Percentiles rank a stretch among this genome's conserved stretches.
Evolutionary conservation across 1,139 yeast genomes (phyloP).

Genomic region (Scheffersomyces parashehatae): DNA sequence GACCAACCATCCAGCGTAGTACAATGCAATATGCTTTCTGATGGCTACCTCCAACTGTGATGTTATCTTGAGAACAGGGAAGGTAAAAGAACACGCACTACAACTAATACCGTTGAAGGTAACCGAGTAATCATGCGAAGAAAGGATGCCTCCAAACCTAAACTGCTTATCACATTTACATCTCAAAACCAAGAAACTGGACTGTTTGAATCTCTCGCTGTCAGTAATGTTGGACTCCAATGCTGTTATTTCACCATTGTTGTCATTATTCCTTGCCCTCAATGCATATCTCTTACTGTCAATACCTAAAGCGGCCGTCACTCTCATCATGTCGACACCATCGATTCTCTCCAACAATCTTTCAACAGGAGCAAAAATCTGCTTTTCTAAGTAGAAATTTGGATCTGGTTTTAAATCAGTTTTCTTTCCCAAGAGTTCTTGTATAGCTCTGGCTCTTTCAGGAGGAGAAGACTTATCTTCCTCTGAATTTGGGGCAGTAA

Average conservation of each 20-base stretch:
- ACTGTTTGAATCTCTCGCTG: conserved; percentile 73
- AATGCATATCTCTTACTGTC: conserved; percentile 66
- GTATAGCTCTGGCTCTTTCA: conserved; percentile 77
- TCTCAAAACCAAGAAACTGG: conserved; percentile 52
- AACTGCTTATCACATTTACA: conserved; percentile 69
- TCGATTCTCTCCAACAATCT: conserved; percentile 84
- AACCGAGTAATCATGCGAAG: conserved; percentile 59
- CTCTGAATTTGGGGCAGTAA: conserved; percentile 47
- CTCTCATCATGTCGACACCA: conserved; percentile 78
- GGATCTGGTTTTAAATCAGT: conserved; percentile 68
- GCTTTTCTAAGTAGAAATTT: conserved; percentile 79
- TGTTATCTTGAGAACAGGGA: conserved; percentile 58
- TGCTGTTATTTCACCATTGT: conserved; percentile 58
- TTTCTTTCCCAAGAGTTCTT: conserved; percentile 60
- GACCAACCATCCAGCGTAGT: conserved; percentile 81
- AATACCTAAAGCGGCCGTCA: conserved; percentile 77
- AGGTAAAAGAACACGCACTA: conserved; percentile 51
- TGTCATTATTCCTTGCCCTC: conserved; percentile 36
- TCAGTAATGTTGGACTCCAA: conserved; percentile 83
- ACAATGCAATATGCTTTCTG: conserved; percentile 67
- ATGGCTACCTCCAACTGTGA: conserved; percentile 74
- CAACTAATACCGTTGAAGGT: conserved; percentile 76
- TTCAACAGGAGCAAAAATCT: conserved; percentile 87
- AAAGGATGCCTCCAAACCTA: conserved; percentile 71
- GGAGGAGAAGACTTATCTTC: conserved; percentile 52